Conservation (phyloP, 805 yeast species). For the Schwanniomyces sp. region DNA sequence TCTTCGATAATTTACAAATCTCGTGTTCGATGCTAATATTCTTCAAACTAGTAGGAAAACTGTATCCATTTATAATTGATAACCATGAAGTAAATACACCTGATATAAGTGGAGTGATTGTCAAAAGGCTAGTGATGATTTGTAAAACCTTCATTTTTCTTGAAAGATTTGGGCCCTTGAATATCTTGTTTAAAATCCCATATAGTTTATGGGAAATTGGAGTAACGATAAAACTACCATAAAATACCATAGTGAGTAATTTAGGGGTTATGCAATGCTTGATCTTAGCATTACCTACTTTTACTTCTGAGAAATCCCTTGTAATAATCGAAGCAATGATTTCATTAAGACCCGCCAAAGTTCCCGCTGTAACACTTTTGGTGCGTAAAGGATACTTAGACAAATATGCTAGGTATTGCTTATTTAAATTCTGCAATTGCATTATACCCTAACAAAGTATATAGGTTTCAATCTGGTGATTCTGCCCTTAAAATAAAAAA, state of each 20-base stretch:
- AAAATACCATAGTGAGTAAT: conserved; percentile 54
- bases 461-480: too few relatives aligned
- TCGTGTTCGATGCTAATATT: conserved; percentile 11
- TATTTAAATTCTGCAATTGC: conserved; percentile 15
- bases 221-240: conserved; percentile 53
- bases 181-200: conserved; percentile 42
- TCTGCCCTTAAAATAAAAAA: too few relatives aligned
- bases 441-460: not conserved
- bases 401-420: conserved; percentile 37
- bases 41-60: conserved; percentile 5
- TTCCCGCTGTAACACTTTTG: conserved; percentile 56
- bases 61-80: conserved; percentile 46
- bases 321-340: conserved; percentile 52
- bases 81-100: conserved; percentile 53
- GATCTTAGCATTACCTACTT: conserved; percentile 17
- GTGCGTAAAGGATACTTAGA: conserved; percentile 55
- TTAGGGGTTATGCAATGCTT: conserved; percentile 45
- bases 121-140: conserved; percentile 48
- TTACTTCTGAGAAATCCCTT: conserved; percentile 36
- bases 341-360: conserved; percentile 58
- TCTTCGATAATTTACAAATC: conserved; percentile 10
- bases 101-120: conserved; percentile 56
- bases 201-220: conserved; percentile 61
- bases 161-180: conserved; percentile 40
- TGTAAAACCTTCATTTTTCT: conserved; percentile 45